Base-by-base conservation (phyloP, 148 eudicot genomes). In the Cornus florida region DNA sequence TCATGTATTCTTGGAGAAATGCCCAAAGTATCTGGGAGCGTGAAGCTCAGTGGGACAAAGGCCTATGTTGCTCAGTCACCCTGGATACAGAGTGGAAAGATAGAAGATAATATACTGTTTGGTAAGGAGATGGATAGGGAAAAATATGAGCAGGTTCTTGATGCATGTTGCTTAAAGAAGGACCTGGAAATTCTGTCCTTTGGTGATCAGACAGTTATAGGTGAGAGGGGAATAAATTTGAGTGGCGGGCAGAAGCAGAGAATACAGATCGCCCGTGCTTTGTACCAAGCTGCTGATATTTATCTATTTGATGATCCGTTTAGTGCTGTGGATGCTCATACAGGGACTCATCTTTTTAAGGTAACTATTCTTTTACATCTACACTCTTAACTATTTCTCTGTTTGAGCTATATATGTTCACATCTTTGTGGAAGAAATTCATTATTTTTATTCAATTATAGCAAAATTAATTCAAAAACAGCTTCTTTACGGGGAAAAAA, bases 231-330 rank as follows among this genome's bases (percentile, higher is more conserved):
- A n/a, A 90, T 86, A n/a, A 90, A 90, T 78, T 72, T 90, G 83
- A 90, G 93, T 69, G 91, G 93, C 13, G 93, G 93, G 12, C 92
- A 90, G 82, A 90, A 88, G 82, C 92, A 90, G 74, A 84, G 92
- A 76, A 84, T 90, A 71, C 92, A 90, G 75, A 81, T 90, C 50
- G 91, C 93, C 4, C 88, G 91, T 6, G 93, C 91, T 39, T 43
- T 88, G 38, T 90, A 90, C 70, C 88, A 86, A 43, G 88, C 88
- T 53, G 89, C 88, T 20, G 91, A 90, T 59, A 85, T 85, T 39
- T 90, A 90, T 82, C 75, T 90, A 39, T 86, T 90, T 38, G 93
- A 90, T 71, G 93, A 90, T 83, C 93, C 93, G 67, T 90, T 90
- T 75, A 88, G 93, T 76, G 93, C 93, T 69, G 91, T 90, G 60